These are phyloP conservation scores for Diplocarpon rosae DNA, from an alignment of 2,329 filamentous ascomycete species.

Conservation along the genomic window DNA sequence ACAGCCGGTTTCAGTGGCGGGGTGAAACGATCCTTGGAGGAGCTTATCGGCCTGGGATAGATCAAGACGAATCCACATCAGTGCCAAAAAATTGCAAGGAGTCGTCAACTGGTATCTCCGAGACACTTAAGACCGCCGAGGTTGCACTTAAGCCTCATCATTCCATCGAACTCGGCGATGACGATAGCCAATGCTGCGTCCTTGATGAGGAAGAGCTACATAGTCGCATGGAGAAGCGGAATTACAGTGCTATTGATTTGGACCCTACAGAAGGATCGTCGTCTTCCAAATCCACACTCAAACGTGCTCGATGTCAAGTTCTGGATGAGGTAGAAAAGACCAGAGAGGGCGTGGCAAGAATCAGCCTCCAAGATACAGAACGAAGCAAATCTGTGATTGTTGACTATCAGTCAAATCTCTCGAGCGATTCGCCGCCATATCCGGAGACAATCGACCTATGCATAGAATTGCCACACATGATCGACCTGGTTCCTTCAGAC, in stretches of 20 bases:
- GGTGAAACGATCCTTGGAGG: conserved; percentile 32
- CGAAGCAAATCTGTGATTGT: not conserved
- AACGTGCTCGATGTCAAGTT: not conserved
- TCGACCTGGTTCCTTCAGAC: conserved; percentile 13
- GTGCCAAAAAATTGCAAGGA: not conserved
- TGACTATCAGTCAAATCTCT: not conserved
- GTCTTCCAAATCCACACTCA: not conserved
- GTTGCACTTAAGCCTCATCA: not conserved
- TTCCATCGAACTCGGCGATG: not conserved
- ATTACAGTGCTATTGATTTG: not conserved
- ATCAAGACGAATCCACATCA: not conserved
- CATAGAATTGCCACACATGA: not conserved
- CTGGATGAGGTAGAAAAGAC: conserved; percentile 6
- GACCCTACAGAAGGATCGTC: not conserved
- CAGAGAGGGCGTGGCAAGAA: conserved; percentile 4
- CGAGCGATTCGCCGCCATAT: not conserved
- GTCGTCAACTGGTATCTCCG: not conserved
- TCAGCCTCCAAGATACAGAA: not conserved
- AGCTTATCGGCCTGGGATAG: conserved; percentile 26
- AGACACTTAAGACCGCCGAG: not conserved
- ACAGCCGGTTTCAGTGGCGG: conserved; percentile 28
- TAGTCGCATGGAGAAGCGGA: conserved; percentile 2
- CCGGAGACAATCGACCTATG: conserved; percentile 1
- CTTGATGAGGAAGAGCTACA: not conserved
- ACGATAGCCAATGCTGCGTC: not conserved